Base-by-base conservation (phyloP, 768 basidiomycete genomes). In the Coprinopsis cinerea region DNA sequence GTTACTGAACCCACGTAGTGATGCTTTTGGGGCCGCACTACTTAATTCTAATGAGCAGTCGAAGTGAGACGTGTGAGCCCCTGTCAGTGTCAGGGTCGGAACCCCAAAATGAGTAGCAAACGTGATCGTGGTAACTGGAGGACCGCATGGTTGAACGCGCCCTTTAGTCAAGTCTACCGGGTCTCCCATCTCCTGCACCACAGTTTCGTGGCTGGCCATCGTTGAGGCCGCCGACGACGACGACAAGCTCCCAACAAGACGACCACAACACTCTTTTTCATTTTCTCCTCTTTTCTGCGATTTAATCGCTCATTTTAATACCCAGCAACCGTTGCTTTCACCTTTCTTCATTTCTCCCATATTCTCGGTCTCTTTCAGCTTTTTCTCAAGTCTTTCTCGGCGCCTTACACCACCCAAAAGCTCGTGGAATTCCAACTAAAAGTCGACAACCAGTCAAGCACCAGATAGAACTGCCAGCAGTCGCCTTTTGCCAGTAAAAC, bases 71-170 rank as follows among this genome's bases (percentile, higher is more conserved):
- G n/a, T n/a, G n/a, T n/a, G n/a, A n/a, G n/a, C n/a, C n/a, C n/a
- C n/a, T n/a, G n/a, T n/a, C n/a, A n/a, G n/a, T n/a, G n/a, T n/a
- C n/a, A n/a, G n/a, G n/a, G n/a, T n/a, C n/a, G n/a, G n/a, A n/a
- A 34, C 30, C 30, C 37, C 18, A 10, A 18, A 14, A 7, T 39
- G 18, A 39, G 9, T 6, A 39, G 30, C 9, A 18, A 7, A 7
- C 41, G 41, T 43, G 41, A 43, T 27, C 44, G 44, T 45, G 44
- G 25, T 25, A 28, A 17, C n/a, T 32, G 9, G 4, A 30, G 18
- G 26, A 28, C 44, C 44, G 44, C 44, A 45, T 28, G 44, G 44
- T 45, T 45, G 44, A 45, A 45, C 44, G 44, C 44, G 44, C 11
- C 17, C 15, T 4, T 22, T 32, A 7, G 15, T 32, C 6, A 7